A percentile compares a stretch with the other conserved stretches of the same genome.
Evolutionary conservation across 2,329 filamentous ascomycete species (phyloP).

Genomic region (Xylaria sp.): DNA sequence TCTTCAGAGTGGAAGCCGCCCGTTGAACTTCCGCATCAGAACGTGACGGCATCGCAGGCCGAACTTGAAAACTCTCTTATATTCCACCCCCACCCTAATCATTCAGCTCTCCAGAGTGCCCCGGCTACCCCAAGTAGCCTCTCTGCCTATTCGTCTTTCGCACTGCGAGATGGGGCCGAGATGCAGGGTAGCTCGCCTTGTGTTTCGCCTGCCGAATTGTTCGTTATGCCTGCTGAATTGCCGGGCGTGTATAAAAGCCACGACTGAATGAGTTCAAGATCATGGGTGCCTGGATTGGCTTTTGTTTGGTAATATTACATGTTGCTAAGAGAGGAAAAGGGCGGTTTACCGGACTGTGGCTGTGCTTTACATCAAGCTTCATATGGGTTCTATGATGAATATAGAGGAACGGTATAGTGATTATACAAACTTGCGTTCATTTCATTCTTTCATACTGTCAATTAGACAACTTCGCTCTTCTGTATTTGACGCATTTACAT

Average conservation of each 20-base stretch:
- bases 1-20: slow-evolving; percentile 14
- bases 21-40: slow-evolving; percentile 10
- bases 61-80: slow-evolving; percentile 3
- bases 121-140: not conserved
- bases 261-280: not conserved
- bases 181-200: not conserved
- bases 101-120: not conserved
- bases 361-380: too few relatives aligned
- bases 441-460: not conserved
- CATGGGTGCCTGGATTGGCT: too few relatives aligned
- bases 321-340: too few relatives aligned
- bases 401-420: too few relatives aligned
- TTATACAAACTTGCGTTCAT: not conserved
- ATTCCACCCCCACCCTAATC: not conserved
- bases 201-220: not conserved
- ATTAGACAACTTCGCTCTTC: too few relatives aligned
- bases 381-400: too few relatives aligned
- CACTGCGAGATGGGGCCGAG: not conserved
- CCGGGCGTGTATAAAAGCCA: not conserved
- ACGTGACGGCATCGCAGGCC: not conserved
- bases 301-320: too few relatives aligned
- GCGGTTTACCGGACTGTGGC: too few relatives aligned
- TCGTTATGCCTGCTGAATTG: slow-evolving; percentile 19
- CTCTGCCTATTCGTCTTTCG: not conserved
- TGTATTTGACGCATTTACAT: too few relatives aligned